Conservation (phyloP, 345 rosid genomes). For the Limnanthes douglasii region DNA sequence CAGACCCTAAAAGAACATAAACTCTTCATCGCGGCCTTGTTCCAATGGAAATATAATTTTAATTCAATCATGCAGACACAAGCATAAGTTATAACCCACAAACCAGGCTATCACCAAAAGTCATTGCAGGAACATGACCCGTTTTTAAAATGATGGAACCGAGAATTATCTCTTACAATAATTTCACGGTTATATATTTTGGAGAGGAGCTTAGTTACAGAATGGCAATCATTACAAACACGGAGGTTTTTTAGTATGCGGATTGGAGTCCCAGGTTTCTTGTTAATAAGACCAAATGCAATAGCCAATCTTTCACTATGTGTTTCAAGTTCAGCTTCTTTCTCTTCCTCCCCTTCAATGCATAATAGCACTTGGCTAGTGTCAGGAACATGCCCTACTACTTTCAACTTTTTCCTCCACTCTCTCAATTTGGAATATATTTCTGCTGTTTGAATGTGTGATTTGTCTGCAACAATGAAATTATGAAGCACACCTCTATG, state of each 20-base stretch:
- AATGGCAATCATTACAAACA: constrained; percentile 39
- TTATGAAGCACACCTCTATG: constrained; percentile 20
- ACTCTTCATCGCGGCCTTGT: too few relatives aligned
- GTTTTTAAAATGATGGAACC: constrained; percentile 43
- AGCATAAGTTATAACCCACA: too few relatives aligned
- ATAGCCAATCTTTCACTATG: constrained; percentile 53
- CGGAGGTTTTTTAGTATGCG: constrained; percentile 35
- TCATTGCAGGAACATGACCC: constrained; percentile 67
- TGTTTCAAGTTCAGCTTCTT: constrained; percentile 22
- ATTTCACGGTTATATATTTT: constrained; percentile 25
- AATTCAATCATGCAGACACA: too few relatives aligned
- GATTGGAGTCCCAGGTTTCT: constrained; percentile 17
- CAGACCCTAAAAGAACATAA: too few relatives aligned
- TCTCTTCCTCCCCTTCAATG: constrained; percentile 23
- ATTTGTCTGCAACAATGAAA: constrained; percentile 29
- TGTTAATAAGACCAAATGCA: constrained; percentile 29
- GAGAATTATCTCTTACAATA: constrained; percentile 37
- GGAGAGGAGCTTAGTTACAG: constrained; percentile 30
- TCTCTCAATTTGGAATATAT: constrained; percentile 27
- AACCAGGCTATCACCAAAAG: constrained; percentile 68
- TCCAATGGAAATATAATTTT: too few relatives aligned
- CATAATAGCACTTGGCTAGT: constrained; percentile 28
- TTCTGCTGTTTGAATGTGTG: constrained; percentile 20
- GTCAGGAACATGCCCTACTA: constrained; percentile 29
- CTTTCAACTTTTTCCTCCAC: constrained; percentile 27